A percentile compares a stretch with the other conserved stretches of the same genome.
Conservation (phyloP, 768 basidiomycete species). For the Mycena metata region DNA sequence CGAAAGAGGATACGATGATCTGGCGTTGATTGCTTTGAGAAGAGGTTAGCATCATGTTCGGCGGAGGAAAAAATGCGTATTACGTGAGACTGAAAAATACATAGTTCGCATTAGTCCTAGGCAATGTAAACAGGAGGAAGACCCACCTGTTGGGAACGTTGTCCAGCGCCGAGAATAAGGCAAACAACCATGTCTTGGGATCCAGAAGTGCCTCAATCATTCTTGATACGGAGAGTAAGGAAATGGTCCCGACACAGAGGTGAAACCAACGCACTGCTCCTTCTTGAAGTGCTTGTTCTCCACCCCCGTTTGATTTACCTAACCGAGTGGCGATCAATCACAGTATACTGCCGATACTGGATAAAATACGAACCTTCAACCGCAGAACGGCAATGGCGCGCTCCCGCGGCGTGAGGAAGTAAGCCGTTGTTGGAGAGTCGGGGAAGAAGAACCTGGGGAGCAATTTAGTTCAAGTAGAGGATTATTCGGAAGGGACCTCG, state of each 20-base stretch:
- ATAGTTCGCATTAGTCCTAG: background rate
- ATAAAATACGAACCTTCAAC: conserved; percentile 65
- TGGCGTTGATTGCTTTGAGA: conserved; percentile 57
- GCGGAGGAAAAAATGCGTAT: background rate
- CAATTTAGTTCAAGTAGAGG: too few relatives aligned
- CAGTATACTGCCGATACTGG: too few relatives aligned
- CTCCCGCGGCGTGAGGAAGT: conserved; percentile 69
- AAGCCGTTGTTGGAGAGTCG: conserved; percentile 71
- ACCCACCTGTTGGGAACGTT: conserved; percentile 63
- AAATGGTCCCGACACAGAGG: too few relatives aligned
- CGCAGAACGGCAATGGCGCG: conserved; percentile 64
- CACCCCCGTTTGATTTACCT: conserved; percentile 85
- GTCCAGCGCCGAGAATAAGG: conserved; percentile 62
- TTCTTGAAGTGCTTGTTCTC: conserved; percentile 85
- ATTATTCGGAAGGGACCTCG: too few relatives aligned
- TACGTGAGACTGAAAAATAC: conserved; percentile 15
- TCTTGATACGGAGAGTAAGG: conserved; percentile 51
- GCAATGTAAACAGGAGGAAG: too few relatives aligned
- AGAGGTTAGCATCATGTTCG: conserved; percentile 38
- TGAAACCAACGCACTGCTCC: too few relatives aligned
- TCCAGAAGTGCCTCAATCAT: conserved; percentile 67
- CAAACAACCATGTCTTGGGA: conserved; percentile 73
- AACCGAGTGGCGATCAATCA: background rate
- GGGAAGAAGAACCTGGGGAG: conserved; percentile 67
- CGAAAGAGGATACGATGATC: conserved; percentile 66